Evolutionary conservation across 352 stramenopile species (phyloP).

Genomic region (Globisporangium cylindrosporum): DNA sequence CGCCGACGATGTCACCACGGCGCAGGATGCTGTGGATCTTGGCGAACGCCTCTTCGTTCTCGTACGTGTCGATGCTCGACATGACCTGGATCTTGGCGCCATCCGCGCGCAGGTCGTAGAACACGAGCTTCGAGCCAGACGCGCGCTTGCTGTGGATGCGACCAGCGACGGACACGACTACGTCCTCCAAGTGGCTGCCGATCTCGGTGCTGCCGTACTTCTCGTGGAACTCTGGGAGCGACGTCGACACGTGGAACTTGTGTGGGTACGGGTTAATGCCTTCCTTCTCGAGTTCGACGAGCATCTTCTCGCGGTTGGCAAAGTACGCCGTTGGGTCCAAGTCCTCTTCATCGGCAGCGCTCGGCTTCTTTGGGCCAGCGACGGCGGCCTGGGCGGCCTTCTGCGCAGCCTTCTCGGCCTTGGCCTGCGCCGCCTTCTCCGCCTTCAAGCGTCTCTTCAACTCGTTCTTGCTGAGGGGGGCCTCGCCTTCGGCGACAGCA

Average conservation of each 20-base stretch:
- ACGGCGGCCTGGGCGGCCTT: conserved; percentile 60
- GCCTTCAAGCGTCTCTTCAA: conserved; percentile 98
- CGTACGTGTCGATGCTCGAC: conserved; percentile 80
- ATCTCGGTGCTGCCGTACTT: conserved; percentile 81
- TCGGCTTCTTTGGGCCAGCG: conserved; percentile 69
- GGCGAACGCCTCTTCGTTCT: conserved; percentile 47
- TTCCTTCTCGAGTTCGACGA: conserved; percentile 89
- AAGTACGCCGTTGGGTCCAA: conserved; percentile 98
- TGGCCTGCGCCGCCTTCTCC: conserved; percentile 91
- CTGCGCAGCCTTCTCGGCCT: conserved; percentile 91
- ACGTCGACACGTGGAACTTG: conserved; percentile 96
- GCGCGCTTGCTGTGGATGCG: conserved; percentile 94
- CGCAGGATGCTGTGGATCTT: conserved; percentile 91
- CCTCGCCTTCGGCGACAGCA: conserved; percentile 20
- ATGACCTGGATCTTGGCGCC: conserved; percentile 97
- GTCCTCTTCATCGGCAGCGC: conserved; percentile 89
- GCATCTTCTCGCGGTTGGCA: conserved; percentile 91
- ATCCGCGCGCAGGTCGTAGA: conserved; percentile 97
- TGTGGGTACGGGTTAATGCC: conserved; percentile 97
- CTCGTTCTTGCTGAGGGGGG: conserved; percentile 95
- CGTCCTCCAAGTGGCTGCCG: conserved; percentile 79
- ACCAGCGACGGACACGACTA: conserved; percentile 91
- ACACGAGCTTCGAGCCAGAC: conserved; percentile 96
- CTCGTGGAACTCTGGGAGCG: conserved; percentile 93
- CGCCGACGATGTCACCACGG: conserved; percentile 96